Evolutionary conservation across 345 rosid genomes (phyloP), one percentile per base, ranked within the genome.

Genomic region (Mangifera indica): DNA sequence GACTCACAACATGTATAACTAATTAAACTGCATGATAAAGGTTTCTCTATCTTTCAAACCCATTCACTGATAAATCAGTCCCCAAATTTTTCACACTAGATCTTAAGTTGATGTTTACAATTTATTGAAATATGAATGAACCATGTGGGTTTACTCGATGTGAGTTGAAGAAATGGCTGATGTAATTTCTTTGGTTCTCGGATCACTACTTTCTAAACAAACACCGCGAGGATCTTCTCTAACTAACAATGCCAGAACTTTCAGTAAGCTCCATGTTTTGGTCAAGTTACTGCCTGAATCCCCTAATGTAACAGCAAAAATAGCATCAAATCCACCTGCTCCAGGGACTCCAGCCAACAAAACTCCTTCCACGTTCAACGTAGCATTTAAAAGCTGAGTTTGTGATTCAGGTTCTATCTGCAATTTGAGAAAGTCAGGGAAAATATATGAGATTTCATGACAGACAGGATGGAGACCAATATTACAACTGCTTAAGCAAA

Each of bases 271-370:
- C 98, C 99, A 93, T 55, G 86, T 79, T 73, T 78, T 83, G 66
- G 86, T 62, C 67, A 95, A 78, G 7, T 79, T 75, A 81, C 74
- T 71, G 75, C 84, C 79, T 9, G 95, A 83, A 75, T 88, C 89
- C 34, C 94, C 97, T 32, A 95, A 77, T 9, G 90, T 82, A 44
- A 95, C 72, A 5, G 97, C 88, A 71, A 92, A 92, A 61, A 95
- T 76, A 3, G 99, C 99, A 82, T 95, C 97, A 69, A 91, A 95
- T 20, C 98, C 99, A 64, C 99, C 99, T 37, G 97, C 98, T 73
- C 98, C 99, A 53, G 99, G 98, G 77, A 95, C 96, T 61, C 97
- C 97, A 49, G 88, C 98, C 73, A 91, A 80, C 74, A 93, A 58
- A 84, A 95, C 97, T 75, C 98, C 98, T 81, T 91, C 96, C 80